Conservation (phyloP, 352 stramenopile genomes). For the Phytophthora foliorum region DNA sequence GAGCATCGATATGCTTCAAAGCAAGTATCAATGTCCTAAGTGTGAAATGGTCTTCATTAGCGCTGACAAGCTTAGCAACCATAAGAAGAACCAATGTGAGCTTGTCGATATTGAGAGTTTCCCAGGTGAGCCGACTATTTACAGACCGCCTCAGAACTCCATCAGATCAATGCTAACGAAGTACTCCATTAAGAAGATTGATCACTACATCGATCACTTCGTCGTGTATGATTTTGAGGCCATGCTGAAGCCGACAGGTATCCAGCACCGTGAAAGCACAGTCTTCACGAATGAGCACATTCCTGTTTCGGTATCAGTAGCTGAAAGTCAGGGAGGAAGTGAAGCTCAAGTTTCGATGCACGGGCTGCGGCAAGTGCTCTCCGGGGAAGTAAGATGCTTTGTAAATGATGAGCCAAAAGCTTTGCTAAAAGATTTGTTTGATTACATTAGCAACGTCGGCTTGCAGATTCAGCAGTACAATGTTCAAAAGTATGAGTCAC, state of each 20-base stretch:
- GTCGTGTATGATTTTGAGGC: slow-evolving; percentile 14
- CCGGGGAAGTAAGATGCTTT: slow-evolving; percentile 16
- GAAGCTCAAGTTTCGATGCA: no score
- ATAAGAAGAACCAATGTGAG: slow-evolving; percentile 19
- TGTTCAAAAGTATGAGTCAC: slow-evolving; percentile 1
- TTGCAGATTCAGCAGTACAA: slow-evolving; percentile 12
- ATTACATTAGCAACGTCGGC: neutral
- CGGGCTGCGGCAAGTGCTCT: no score
- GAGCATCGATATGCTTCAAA: neutral
- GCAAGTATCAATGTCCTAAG: slow-evolving; percentile 3
- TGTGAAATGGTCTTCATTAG: slow-evolving; percentile 4
- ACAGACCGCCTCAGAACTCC: slow-evolving; percentile 10
- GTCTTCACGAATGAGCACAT: slow-evolving; percentile 18
- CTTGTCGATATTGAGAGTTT: slow-evolving; percentile 5
- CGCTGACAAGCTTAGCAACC: slow-evolving; percentile 20
- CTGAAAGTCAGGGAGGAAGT: no score
- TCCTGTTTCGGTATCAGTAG: slow-evolving; percentile 9
- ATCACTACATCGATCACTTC: slow-evolving; percentile 11
- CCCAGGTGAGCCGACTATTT: slow-evolving; percentile 19
- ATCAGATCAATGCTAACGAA: slow-evolving; percentile 24
- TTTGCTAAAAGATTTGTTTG: slow-evolving; percentile 6
- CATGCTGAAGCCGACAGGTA: slow-evolving; percentile 19
- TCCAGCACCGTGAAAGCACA: slow-evolving; percentile 8
- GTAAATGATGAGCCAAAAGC: slow-evolving; percentile 12
- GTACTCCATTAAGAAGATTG: slow-evolving; percentile 10